These are phyloP conservation scores for Pontederia paniculata DNA, from an alignment of 176 grass and related monocot genomes.

Conservation along the genomic window DNA sequence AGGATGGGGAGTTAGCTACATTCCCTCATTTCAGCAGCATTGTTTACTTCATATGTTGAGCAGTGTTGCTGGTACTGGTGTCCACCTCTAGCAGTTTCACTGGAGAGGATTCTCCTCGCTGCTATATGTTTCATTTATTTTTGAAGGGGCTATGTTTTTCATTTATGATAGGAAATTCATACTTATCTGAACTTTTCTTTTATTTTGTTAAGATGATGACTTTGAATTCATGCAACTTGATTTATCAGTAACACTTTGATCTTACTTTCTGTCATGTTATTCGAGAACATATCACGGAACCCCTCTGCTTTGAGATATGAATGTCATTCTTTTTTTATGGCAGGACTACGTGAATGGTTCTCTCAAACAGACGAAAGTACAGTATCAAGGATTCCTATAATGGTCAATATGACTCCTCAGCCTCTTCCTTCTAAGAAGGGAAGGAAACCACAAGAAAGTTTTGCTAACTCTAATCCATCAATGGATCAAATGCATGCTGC, in stretches of 20 bases:
- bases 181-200: no score
- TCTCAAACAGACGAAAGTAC: slow-evolving; percentile 75
- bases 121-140: neutral
- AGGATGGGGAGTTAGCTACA: slow-evolving; percentile 79
- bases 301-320: no score
- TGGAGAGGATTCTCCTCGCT: neutral
- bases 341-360: slow-evolving; percentile 94
- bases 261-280: no score
- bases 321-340: no score
- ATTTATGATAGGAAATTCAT: no score
- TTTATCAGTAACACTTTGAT: slow-evolving; percentile 1
- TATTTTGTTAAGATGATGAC: no score
- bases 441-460: slow-evolving; percentile 46
- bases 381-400: slow-evolving; percentile 67
- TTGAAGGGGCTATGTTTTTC: no score
- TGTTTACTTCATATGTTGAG: slow-evolving; percentile 95
- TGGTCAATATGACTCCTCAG: slow-evolving; percentile 49
- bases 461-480: slow-evolving; percentile 14
- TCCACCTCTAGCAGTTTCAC: neutral
- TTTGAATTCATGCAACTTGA: no score
- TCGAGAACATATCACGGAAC: no score
- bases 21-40: slow-evolving; percentile 88
- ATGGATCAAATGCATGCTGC: slow-evolving; percentile 26
- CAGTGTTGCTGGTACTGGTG: slow-evolving; percentile 69
- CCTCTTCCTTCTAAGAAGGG: slow-evolving; percentile 57